Evolutionary conservation across 2,329 filamentous ascomycete genomes (phyloP), one percentile per base, ranked within the genome.

Genomic region (Hypoxylon sp.): DNA sequence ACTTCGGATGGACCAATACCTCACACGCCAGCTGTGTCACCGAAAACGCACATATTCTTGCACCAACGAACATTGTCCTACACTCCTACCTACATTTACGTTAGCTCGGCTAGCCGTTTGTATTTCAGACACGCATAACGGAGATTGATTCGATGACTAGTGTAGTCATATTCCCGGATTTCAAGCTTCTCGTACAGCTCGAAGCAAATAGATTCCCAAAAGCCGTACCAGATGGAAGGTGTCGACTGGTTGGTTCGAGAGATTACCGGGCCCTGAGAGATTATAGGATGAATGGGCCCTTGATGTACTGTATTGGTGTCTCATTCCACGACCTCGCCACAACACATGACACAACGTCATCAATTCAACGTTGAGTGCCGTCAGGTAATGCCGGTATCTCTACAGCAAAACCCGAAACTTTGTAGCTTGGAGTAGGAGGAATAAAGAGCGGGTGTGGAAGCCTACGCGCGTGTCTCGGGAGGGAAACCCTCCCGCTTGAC

Each of bases 31-130:
- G 61, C 56, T 64, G 69, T 68, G 59, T 50, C 52, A 67, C 67
- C 56, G 57, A 67, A 66, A 67, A 69, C 62, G 63, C 58, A 64
- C 60, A 56, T 60, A 56, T 55, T 65, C 62, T 60, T 60, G 65
- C 59, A 63, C 54, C 50, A 64, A 67, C 57, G 70, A 64, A 64
- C 60, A 54, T 72, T 57, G 74, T 76, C 67, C 71, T 67, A 76
- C 75, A 62, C 67, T 71, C 70, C 7, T 70, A 68, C 61, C 65
- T 57, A 60, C 55, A 59, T 65, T 41, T 69, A 53, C 50, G 66
- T 72, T 68, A 65, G 69, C 59, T 56, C 58, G 56, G 30, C 4
- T 64, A 26, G 24, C 24, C 24, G 7, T 66, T 68, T 59, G 64
- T 30, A 43, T 56, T 67, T 65, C 30, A 70, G 59, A 70, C 67